phyloP scores from a whole-genome alignment of 129 eudicot genomes.

The Artemisia argyi region DNA sequence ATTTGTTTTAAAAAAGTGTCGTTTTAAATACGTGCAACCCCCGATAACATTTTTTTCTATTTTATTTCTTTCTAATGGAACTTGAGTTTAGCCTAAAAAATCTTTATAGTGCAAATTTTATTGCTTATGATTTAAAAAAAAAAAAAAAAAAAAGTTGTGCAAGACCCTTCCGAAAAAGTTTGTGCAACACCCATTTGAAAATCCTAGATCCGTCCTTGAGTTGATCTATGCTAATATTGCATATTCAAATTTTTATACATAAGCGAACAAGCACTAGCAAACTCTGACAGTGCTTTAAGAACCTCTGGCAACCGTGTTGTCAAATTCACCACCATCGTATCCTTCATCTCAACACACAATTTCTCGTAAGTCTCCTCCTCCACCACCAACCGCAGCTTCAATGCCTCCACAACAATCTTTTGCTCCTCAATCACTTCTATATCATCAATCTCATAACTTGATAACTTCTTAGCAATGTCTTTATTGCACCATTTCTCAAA shows the following conservation, averaged over 20 bases:
- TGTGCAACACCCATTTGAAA: constrained; percentile 24
- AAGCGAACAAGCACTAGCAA: constrained; percentile 52
- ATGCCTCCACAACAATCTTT: constrained; percentile 42
- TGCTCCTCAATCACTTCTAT: constrained; percentile 48
- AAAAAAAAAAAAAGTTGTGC: too few species aligned
- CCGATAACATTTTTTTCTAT: too few species aligned
- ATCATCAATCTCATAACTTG: constrained; percentile 46
- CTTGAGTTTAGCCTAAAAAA: too few species aligned
- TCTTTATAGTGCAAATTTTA: too few species aligned
- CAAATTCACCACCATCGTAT: constrained; percentile 52
- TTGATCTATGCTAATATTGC: too few species aligned
- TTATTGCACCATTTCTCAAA: constrained; percentile 67
- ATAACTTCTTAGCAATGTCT: constrained; percentile 41
- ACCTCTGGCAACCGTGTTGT: constrained; percentile 59
- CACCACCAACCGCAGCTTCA: constrained; percentile 51
- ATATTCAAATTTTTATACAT: constrained; percentile 52
- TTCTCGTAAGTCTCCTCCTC: constrained; percentile 49
- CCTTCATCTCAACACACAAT: constrained; percentile 53
- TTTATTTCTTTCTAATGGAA: too few species aligned
- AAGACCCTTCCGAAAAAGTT: too few species aligned
- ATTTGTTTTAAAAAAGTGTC: too few species aligned
- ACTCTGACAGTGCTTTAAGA: constrained; percentile 46
- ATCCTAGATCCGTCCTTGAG: too few species aligned
- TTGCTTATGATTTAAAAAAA: too few species aligned
- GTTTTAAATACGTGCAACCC: too few species aligned